Conservation (phyloP, 495 filamentous ascomycete genomes). For the Evernia prunastri region DNA sequence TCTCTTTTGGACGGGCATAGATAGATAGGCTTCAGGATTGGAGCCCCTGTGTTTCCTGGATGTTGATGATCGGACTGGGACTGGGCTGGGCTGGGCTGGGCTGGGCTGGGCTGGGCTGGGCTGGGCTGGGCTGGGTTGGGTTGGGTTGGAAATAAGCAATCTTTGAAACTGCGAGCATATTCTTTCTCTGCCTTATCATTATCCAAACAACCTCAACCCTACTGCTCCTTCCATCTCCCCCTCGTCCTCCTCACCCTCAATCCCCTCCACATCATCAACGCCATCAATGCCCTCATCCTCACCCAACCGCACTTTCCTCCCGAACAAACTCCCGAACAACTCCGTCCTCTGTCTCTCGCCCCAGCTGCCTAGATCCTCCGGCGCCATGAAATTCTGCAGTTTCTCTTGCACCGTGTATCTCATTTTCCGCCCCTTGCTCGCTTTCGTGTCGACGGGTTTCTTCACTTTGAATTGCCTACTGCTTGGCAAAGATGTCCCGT, state of each 20-base stretch:
- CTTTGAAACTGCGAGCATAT: too few species aligned
- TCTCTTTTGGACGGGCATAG: too few species aligned
- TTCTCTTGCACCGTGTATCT: conserved; percentile 92
- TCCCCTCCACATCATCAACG: conserved; percentile 44
- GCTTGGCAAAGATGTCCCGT: conserved; percentile 26
- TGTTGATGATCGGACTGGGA: too few species aligned
- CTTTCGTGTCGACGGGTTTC: conserved; percentile 82
- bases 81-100: too few species aligned
- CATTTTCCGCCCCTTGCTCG: conserved; percentile 92
- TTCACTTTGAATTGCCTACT: conserved; percentile 45
- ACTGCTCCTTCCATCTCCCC: conserved; percentile 53
- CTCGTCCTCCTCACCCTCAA: conserved; percentile 42
- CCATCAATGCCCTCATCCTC: conserved; percentile 59
- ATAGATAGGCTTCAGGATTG: too few species aligned
- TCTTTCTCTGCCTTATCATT: too few species aligned
- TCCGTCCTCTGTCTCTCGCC: conserved; percentile 70
- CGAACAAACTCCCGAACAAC: conserved; percentile 84
- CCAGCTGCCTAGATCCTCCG: conserved; percentile 74
- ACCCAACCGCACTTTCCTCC: conserved; percentile 63
- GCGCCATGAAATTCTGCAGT: conserved; percentile 95
- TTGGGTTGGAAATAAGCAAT: too few species aligned
- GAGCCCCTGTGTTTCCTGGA: too few species aligned
- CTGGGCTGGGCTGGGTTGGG: too few species aligned
- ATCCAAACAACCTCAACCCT: conserved; percentile 69
- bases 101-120: too few species aligned